phyloP scores from a whole-genome alignment of 2,329 filamentous ascomycete genomes.

The Lomentospora prolificans region DNA sequence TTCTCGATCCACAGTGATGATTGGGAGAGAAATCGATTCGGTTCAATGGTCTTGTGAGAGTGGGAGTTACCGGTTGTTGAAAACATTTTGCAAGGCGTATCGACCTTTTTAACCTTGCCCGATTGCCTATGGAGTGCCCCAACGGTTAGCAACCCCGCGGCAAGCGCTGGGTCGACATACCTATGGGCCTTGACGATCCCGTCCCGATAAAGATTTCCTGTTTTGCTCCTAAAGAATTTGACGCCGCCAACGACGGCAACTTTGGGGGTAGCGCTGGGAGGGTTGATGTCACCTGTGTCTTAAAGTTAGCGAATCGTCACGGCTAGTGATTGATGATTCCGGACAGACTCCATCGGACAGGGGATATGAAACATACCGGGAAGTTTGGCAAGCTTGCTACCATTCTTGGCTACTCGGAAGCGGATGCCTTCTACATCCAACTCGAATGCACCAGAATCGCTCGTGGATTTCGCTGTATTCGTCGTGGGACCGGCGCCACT shows the following conservation, averaged over 20 bases:
- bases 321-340: no score
- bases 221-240: conserved; percentile 75
- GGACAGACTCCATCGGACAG: no score
- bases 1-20: neutral
- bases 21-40: neutral
- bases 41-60: conserved; percentile 17
- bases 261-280: conserved; percentile 54
- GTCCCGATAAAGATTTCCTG: conserved; percentile 74
- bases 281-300: conserved; percentile 7
- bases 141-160: conserved; percentile 26
- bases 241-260: conserved; percentile 64
- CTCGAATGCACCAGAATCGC: conserved; percentile 6
- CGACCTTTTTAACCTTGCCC: conserved; percentile 54
- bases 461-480: conserved; percentile 25
- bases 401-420: conserved; percentile 64
- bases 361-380: conserved; percentile 42
- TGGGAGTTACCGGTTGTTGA: conserved; percentile 58
- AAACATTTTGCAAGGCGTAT: conserved; percentile 64
- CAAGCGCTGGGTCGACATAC: conserved; percentile 39
- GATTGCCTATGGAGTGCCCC: conserved; percentile 29
- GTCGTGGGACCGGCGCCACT: neutral
- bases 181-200: conserved; percentile 65
- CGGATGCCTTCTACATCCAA: conserved; percentile 54
- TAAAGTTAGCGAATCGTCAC: no score
- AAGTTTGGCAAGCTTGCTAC: conserved; percentile 71